Evolutionary conservation across 225 moss, liverwort and hornwort genomes (phyloP).

Genomic region (Physcomitrium patens): DNA sequence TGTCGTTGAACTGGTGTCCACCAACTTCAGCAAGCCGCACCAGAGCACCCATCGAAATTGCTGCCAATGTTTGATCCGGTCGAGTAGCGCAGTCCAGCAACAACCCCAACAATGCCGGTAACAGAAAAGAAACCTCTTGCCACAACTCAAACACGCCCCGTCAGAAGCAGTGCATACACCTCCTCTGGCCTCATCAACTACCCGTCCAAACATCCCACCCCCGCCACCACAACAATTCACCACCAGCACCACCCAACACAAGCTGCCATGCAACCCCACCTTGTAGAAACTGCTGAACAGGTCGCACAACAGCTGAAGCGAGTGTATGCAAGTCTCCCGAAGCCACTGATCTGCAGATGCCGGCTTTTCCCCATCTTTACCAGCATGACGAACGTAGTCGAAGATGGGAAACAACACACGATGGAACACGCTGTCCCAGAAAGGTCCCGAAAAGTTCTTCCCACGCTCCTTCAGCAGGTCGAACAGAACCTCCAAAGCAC

Average conservation of each 20-base stretch:
- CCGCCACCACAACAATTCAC: too few species aligned
- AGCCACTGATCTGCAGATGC: conserved; percentile 98
- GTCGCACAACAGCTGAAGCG: conserved; percentile 94
- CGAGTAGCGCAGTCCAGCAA: conserved; percentile 98
- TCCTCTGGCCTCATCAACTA: background rate
- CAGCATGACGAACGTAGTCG: conserved; percentile 98
- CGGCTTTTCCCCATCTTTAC: conserved; percentile 97
- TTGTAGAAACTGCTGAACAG: conserved; percentile 99
- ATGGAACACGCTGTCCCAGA: conserved; percentile 99
- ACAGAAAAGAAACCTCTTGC: conserved; percentile 96
- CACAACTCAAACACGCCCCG: conserved; percentile 18
- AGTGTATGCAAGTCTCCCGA: conserved; percentile 98
- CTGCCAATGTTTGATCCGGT: conserved; percentile 96
- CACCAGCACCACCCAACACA: conserved; percentile 9
- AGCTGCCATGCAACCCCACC: conserved; percentile 46
- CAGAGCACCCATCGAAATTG: conserved; percentile 97
- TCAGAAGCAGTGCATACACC: conserved; percentile 15
- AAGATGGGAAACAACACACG: conserved; percentile 98
- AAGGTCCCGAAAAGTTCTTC: conserved; percentile 84
- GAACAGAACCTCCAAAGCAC: conserved; percentile 96
- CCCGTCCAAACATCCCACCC: background rate
- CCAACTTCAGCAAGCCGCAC: conserved; percentile 94
- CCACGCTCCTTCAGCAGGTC: conserved; percentile 96
- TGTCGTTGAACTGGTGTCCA: conserved; percentile 27
- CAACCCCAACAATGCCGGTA: conserved; percentile 93